Evolutionary conservation across 2,329 filamentous ascomycete genomes (phyloP).

Genomic region (Trichoderma hamatum): DNA sequence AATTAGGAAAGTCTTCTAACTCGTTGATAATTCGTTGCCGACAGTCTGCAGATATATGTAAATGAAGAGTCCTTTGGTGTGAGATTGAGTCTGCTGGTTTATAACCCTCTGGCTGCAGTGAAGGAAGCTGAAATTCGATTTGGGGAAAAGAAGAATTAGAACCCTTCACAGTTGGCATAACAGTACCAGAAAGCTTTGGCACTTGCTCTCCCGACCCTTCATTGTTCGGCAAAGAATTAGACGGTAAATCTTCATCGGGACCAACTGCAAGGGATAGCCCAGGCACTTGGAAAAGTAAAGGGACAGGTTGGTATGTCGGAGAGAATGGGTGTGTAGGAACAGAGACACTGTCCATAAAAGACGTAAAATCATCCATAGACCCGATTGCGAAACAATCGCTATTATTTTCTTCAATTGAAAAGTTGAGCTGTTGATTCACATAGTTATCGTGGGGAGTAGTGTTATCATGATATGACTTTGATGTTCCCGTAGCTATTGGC

Average conservation of each 20-base stretch:
- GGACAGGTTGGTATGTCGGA: neutral
- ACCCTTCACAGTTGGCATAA: neutral
- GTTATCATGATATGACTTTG: neutral
- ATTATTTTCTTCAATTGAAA: neutral
- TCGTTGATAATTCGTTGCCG: neutral
- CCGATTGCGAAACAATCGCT: neutral
- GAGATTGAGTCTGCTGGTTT: no score
- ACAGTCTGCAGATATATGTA: neutral
- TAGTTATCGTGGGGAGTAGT: neutral
- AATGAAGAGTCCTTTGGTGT: neutral
- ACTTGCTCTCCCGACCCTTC: neutral
- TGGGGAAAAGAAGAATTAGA: neutral
- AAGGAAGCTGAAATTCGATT: neutral
- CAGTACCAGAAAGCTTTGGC: no score
- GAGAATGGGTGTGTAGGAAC: conserved; percentile 5
- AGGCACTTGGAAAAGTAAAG: neutral
- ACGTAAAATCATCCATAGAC: neutral
- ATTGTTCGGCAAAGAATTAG: neutral
- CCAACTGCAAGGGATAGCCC: neutral
- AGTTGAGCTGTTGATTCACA: neutral
- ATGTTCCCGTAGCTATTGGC: neutral
- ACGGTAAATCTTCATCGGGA: neutral
- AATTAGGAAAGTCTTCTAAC: neutral
- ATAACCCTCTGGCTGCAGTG: neutral
- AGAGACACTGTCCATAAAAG: conserved; percentile 8